Percentiles rank a stretch among this genome's conserved stretches.
These are phyloP conservation scores for Nicotiana otophora DNA, from an alignment of 257 asterid species.

Conservation along the genomic window DNA sequence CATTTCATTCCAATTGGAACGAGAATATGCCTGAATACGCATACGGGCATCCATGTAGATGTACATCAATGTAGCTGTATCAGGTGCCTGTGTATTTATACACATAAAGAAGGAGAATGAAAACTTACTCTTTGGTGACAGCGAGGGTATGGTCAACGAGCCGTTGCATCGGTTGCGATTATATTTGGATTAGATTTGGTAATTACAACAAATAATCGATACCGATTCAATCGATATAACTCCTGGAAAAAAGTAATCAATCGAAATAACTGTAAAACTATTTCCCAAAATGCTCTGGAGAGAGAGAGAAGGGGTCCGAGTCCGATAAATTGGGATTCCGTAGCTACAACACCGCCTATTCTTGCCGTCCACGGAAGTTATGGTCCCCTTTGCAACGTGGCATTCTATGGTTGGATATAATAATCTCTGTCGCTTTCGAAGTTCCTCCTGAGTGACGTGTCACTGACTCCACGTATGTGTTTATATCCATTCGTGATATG, in stretches of 20 bases:
- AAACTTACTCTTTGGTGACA: conserved; percentile 70
- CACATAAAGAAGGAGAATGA: neutral
- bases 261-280: neutral
- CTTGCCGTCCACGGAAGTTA: conserved; percentile 13
- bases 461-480: neutral
- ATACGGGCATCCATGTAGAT: neutral
- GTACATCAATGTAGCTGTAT: neutral
- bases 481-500: neutral
- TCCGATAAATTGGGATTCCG: conserved; percentile 12
- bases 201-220: conserved; percentile 1
- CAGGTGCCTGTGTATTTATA: neutral
- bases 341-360: conserved; percentile 16
- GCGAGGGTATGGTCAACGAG: conserved; percentile 89
- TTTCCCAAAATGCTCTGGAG: neutral
- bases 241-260: neutral
- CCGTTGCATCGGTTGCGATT: conserved; percentile 69
- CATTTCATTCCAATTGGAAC: neutral
- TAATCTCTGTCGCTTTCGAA: neutral
- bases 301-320: neutral
- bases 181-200: conserved; percentile 4
- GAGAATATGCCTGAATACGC: neutral
- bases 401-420: neutral
- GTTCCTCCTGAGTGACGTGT: neutral
- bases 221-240: conserved; percentile 2
- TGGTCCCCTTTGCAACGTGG: neutral